A percentile compares a stretch with the other conserved stretches of the same genome.
Evolutionary conservation across 495 filamentous ascomycete genomes (phyloP).

Genomic region (Neurospora sp.): DNA sequence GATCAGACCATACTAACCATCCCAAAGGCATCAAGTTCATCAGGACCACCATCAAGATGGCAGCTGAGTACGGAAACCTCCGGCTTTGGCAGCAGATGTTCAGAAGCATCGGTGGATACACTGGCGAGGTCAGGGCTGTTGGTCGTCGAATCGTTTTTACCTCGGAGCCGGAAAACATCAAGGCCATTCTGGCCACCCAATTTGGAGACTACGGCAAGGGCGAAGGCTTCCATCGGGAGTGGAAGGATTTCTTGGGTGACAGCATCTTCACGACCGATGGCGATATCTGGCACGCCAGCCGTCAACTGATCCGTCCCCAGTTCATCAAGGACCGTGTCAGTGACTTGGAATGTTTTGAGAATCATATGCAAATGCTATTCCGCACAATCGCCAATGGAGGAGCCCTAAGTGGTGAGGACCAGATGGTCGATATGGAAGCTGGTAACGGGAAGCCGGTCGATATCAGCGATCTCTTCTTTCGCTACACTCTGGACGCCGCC

Average conservation of each 20-base stretch:
- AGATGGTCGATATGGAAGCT: slow-evolving; percentile 33
- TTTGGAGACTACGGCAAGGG: slow-evolving; percentile 69
- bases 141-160: slow-evolving; percentile 54
- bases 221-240: slow-evolving; percentile 55
- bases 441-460: slow-evolving; percentile 48
- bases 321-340: slow-evolving; percentile 73
- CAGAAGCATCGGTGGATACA: slow-evolving; percentile 28
- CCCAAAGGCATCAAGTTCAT: slow-evolving; percentile 53
- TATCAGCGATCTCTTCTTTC: slow-evolving; percentile 63
- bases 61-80: slow-evolving; percentile 42
- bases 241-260: slow-evolving; percentile 65
- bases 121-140: slow-evolving; percentile 48
- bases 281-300: slow-evolving; percentile 59
- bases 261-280: slow-evolving; percentile 75
- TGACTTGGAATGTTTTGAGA: slow-evolving; percentile 72
- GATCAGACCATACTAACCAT: slow-evolving; percentile 4
- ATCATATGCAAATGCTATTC: slow-evolving; percentile 58
- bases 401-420: slow-evolving; percentile 30
- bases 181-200: slow-evolving; percentile 71
- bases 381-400: slow-evolving; percentile 48
- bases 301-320: slow-evolving; percentile 72
- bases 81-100: slow-evolving; percentile 51
- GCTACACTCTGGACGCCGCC: slow-evolving; percentile 71
- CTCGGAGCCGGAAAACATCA: slow-evolving; percentile 73
- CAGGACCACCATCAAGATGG: slow-evolving; percentile 37